A percentile compares a stretch with the other conserved stretches of the same genome.
Evolutionary conservation across 441 rosid species (phyloP).

Genomic region (Hura crepitans): DNA sequence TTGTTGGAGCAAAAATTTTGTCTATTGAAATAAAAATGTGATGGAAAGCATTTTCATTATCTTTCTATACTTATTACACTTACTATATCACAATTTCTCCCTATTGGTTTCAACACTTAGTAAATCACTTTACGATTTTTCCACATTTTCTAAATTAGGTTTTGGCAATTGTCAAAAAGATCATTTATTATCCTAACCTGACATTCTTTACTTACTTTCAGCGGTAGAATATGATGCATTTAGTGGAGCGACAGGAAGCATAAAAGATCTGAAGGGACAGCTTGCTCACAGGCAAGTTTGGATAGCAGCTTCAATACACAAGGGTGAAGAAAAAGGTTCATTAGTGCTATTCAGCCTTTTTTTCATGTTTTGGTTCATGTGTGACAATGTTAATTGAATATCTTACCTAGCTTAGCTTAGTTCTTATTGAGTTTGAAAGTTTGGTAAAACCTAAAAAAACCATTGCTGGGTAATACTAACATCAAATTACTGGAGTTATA

Average conservation of each 20-base stretch:
- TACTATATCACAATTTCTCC: background rate
- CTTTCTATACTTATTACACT: background rate
- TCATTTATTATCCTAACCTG: constrained; percentile 12
- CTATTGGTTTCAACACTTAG: background rate
- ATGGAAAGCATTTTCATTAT: constrained; percentile 5
- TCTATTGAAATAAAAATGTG: constrained; percentile 5
- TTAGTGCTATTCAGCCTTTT: constrained; percentile 15
- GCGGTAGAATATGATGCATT: constrained; percentile 47
- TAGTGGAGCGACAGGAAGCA: constrained; percentile 32
- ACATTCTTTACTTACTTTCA: constrained; percentile 26
- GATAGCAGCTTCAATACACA: constrained; percentile 94
- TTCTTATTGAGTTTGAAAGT: background rate
- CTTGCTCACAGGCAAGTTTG: constrained; percentile 60
- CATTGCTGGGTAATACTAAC: background rate
- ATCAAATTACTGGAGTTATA: background rate
- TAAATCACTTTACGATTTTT: constrained; percentile 11
- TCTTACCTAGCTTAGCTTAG: background rate
- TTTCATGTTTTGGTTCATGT: constrained; percentile 2
- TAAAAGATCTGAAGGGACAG: constrained; percentile 52
- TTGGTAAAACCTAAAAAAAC: background rate
- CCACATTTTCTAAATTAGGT: constrained; percentile 7
- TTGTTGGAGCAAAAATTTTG: constrained; percentile 13
- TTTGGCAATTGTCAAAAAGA: constrained; percentile 8
- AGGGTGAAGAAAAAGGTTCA: constrained; percentile 86
- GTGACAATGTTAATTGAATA: constrained; percentile 5